phyloP scores from a whole-genome alignment of 2,329 filamentous ascomycete genomes.

The Coniochaeta ligniaria region DNA sequence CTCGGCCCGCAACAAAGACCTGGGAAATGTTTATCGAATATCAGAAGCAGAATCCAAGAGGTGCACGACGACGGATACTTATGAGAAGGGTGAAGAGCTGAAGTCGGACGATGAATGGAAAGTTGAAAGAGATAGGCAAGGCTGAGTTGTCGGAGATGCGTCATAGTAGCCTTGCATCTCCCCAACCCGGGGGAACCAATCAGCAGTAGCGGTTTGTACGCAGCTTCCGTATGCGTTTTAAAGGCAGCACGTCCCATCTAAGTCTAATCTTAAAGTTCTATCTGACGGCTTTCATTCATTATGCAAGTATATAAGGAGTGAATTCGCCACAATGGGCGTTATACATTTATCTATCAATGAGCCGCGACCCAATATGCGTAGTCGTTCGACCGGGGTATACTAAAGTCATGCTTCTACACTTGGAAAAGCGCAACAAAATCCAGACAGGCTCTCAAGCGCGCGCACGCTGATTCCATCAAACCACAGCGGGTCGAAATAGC shows the following conservation, averaged over 20 bases:
- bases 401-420: conserved; percentile 2
- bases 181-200: neutral
- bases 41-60: neutral
- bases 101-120: neutral
- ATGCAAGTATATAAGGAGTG: neutral
- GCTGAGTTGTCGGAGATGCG: neutral
- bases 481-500: neutral
- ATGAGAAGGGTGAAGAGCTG: neutral
- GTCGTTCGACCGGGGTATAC: conserved; percentile 6
- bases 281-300: neutral
- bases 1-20: neutral
- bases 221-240: too few species aligned
- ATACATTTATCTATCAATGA: conserved; percentile 4
- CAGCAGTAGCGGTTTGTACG: neutral
- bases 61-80: neutral
- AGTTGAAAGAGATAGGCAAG: neutral
- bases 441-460: neutral
- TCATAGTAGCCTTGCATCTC: neutral
- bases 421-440: neutral
- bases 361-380: conserved; percentile 3
- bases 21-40: neutral
- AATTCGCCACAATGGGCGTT: neutral
- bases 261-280: neutral
- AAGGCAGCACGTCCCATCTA: too few species aligned
- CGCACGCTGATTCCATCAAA: neutral